phyloP scores from a whole-genome alignment of 2,329 filamentous ascomycete species.

The Lasiodiplodia citricola region DNA sequence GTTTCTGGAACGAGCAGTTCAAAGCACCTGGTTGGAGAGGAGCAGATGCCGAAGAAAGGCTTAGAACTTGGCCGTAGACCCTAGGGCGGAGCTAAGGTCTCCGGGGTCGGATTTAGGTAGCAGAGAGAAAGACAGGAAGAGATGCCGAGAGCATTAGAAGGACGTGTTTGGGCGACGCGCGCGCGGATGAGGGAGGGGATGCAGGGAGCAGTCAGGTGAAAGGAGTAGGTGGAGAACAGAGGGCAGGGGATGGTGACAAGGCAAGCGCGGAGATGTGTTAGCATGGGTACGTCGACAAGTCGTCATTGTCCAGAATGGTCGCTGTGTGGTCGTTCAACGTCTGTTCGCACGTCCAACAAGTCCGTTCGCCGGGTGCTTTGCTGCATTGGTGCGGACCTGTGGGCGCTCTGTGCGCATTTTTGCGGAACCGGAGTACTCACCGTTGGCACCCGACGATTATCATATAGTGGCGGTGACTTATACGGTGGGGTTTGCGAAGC shows the following conservation, averaged over 20 bases:
- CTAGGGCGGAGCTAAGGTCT: constrained; percentile 9
- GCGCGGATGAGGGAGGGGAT: not conserved
- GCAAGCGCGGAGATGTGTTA: not conserved
- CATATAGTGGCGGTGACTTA: constrained; percentile 3
- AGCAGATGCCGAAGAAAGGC: not conserved
- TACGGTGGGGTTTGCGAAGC: not conserved
- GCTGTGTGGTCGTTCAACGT: not conserved
- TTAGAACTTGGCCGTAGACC: not conserved
- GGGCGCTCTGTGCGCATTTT: not conserved
- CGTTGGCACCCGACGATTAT: not conserved
- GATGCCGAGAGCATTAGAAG: not conserved
- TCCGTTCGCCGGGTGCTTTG: not conserved
- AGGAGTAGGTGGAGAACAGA: constrained; percentile 1
- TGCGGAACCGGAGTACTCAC: not conserved
- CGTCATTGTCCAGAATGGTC: not conserved
- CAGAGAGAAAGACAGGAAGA: not conserved
- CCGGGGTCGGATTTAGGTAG: not conserved
- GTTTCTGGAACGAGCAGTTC: constrained; percentile 1
- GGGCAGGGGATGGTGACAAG: not conserved
- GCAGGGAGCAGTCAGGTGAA: not conserved
- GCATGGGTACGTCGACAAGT: not conserved
- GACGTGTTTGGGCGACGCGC: not conserved
- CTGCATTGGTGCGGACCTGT: not conserved
- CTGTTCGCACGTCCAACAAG: no score
- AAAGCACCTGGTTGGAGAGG: not conserved